A percentile compares a stretch with the other conserved stretches of the same genome.
phyloP scores from a whole-genome alignment of 2,329 filamentous ascomycete genomes.

The Colletotrichum musicola region DNA sequence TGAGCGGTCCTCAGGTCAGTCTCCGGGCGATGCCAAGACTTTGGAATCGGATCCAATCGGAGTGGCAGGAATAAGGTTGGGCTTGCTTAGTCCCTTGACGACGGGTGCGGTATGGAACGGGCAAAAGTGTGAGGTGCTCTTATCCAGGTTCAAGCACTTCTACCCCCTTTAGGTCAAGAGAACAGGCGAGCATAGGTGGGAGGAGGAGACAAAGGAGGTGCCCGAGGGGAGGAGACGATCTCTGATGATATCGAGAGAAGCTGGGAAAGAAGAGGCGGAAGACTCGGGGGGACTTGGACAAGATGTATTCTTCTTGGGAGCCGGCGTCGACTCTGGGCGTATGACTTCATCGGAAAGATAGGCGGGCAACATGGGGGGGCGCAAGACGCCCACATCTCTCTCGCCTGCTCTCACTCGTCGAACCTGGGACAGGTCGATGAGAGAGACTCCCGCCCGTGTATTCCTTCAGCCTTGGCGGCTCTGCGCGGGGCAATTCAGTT shows the following conservation, averaged over 20 bases:
- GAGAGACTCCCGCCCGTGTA: neutral
- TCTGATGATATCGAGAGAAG: slow-evolving; percentile 25
- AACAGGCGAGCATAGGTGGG: slow-evolving; percentile 33
- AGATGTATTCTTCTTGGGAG: slow-evolving; percentile 33
- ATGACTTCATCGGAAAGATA: slow-evolving; percentile 39
- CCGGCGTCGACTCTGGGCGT: slow-evolving; percentile 28
- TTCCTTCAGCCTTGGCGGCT: slow-evolving; percentile 41
- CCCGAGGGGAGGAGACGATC: slow-evolving; percentile 7
- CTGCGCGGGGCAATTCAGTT: slow-evolving; percentile 26
- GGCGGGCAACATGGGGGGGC: slow-evolving; percentile 12
- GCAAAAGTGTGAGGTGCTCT: slow-evolving; percentile 38
- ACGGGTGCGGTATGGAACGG: slow-evolving; percentile 24
- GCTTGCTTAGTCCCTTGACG: slow-evolving; percentile 5
- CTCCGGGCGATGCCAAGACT: slow-evolving; percentile 23
- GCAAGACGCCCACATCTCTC: slow-evolving; percentile 8
- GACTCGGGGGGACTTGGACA: slow-evolving; percentile 28
- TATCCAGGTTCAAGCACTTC: slow-evolving; percentile 39
- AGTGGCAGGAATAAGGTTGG: neutral
- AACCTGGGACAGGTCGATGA: slow-evolving; percentile 2
- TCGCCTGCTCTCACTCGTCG: neutral
- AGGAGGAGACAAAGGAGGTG: slow-evolving; percentile 7
- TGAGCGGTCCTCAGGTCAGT: neutral
- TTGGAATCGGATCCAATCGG: slow-evolving; percentile 20
- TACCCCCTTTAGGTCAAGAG: slow-evolving; percentile 37
- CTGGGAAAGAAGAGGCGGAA: slow-evolving; percentile 20